phyloP scores from a whole-genome alignment of 2,329 filamentous ascomycete genomes.

The Chrysosporium keratinophilum region DNA sequence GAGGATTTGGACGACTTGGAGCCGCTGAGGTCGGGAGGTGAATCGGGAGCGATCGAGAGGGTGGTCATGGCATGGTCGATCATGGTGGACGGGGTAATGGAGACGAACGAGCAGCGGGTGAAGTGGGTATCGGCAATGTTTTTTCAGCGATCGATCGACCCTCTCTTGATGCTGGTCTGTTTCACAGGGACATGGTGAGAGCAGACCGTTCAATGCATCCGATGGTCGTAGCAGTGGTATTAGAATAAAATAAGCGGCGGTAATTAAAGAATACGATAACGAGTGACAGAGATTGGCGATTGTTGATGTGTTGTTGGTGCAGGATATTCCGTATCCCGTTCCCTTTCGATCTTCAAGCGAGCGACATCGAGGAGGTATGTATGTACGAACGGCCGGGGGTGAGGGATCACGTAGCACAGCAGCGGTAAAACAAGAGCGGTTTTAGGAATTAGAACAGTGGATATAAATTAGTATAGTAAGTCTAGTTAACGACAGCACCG shows the following conservation, averaged over 20 bases:
- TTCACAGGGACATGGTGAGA: slow-evolving; percentile 4
- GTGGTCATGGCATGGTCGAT: slow-evolving; percentile 26
- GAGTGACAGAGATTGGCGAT: background rate
- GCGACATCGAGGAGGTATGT: background rate
- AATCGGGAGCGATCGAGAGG: slow-evolving; percentile 47
- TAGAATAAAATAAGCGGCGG: too few species aligned
- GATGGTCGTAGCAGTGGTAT: background rate
- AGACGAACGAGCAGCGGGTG: background rate
- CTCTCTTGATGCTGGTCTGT: background rate
- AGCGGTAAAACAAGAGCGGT: background rate
- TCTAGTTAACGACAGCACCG: background rate
- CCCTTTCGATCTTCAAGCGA: slow-evolving; percentile 1
- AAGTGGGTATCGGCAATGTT: background rate
- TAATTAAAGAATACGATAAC: background rate
- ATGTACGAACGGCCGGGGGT: background rate
- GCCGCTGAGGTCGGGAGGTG: slow-evolving; percentile 66
- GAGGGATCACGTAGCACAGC: background rate
- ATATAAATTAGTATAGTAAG: background rate
- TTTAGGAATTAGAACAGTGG: background rate
- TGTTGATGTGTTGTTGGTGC: background rate
- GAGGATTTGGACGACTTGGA: slow-evolving; percentile 89
- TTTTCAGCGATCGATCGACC: background rate
- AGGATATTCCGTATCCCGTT: background rate
- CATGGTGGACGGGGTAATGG: slow-evolving; percentile 2
- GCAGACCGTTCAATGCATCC: background rate